Base-by-base conservation (phyloP, 2,329 filamentous ascomycete species). In the Phialophora expanda region DNA sequence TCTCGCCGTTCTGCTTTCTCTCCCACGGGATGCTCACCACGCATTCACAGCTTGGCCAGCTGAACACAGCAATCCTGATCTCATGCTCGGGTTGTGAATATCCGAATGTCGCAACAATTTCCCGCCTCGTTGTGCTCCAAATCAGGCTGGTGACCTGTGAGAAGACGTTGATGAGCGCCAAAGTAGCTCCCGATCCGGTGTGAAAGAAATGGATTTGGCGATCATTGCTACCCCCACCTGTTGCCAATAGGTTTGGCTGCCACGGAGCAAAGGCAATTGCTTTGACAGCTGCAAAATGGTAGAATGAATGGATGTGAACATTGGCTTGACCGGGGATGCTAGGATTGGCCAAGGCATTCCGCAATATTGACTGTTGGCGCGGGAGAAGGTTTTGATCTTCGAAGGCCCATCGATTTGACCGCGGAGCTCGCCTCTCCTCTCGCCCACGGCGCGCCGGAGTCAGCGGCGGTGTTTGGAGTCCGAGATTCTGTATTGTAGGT, bases 121-220 rank as follows among this genome's bases (percentile, higher is more conserved):
- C 95, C 44, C 90, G 88, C 11, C 91, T 86, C 11, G 89, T 94
- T 30, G 85, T 90, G 61, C 91, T 95, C 94, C 92, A 99, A 66
- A 97, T 89, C 32, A 99, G 83, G 56, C 91, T 91, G 0, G 95
- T 99, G 56, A 99, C 92, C 79, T 99, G 95, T 1, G 95, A 92
- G 41, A 91, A 89, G 48, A 97, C 95, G 67, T 93, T 90, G 73
- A 99, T 98, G 1, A 90, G 96, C 1, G 94, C 93, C 32, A 99
- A 85, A 65, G 89, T 88, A 2, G 92, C 87, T 4, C 94, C 95
- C 0, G 93, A 93, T 22, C 85, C 84, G 0, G 92, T 90, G 77
- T 98, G 93, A 78, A 90, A 97, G 81, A 99, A 99, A 78, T 96
- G 93, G 65, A 99, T 97, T 76, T 92, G 92, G 73, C 92, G 92